These are phyloP conservation scores for Hansenula sp. DNA, from an alignment of 1,139 yeast species.

Conservation along the genomic window DNA sequence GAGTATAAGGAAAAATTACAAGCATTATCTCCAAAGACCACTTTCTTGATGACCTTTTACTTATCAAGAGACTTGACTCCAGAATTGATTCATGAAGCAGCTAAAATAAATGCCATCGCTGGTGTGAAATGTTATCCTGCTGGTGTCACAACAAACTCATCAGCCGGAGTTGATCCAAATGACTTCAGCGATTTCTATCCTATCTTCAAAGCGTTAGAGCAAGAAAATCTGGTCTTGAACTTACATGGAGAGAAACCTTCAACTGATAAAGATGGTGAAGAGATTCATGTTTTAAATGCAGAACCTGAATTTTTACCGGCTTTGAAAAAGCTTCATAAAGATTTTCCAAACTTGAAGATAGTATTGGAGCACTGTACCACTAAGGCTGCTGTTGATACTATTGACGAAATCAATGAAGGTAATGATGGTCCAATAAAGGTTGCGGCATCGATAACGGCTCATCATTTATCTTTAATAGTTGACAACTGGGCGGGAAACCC, in stretches of 20 bases:
- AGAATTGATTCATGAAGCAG: slow-evolving; percentile 76
- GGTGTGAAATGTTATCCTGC: slow-evolving; percentile 97
- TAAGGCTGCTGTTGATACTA: slow-evolving; percentile 76
- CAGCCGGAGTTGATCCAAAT: slow-evolving; percentile 90
- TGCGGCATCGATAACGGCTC: slow-evolving; percentile 94
- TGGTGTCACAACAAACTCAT: slow-evolving; percentile 95
- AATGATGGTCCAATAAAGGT: slow-evolving; percentile 48
- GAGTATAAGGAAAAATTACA: slow-evolving; percentile 66
- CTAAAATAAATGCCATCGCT: slow-evolving; percentile 63
- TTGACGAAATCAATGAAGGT: slow-evolving; percentile 62
- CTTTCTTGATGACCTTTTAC: slow-evolving; percentile 88
- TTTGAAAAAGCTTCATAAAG: slow-evolving; percentile 65
- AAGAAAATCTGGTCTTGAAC: slow-evolving; percentile 71
- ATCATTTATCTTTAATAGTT: slow-evolving; percentile 81
- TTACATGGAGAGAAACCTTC: slow-evolving; percentile 96
- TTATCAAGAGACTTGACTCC: slow-evolving; percentile 78
- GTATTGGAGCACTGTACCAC: slow-evolving; percentile 96
- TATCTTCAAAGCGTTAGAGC: slow-evolving; percentile 82
- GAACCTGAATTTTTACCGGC: slow-evolving; percentile 95
- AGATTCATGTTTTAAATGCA: slow-evolving; percentile 87
- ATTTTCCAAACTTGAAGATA: slow-evolving; percentile 84
- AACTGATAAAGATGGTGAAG: slow-evolving; percentile 36
- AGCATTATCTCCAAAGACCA: slow-evolving; percentile 74
- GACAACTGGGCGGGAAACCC: slow-evolving; percentile 98
- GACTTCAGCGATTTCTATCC: slow-evolving; percentile 88